Evolutionary conservation across 768 basidiomycete genomes (phyloP), one percentile per base, ranked within the genome.

Genomic region (Serendipita sp.): DNA sequence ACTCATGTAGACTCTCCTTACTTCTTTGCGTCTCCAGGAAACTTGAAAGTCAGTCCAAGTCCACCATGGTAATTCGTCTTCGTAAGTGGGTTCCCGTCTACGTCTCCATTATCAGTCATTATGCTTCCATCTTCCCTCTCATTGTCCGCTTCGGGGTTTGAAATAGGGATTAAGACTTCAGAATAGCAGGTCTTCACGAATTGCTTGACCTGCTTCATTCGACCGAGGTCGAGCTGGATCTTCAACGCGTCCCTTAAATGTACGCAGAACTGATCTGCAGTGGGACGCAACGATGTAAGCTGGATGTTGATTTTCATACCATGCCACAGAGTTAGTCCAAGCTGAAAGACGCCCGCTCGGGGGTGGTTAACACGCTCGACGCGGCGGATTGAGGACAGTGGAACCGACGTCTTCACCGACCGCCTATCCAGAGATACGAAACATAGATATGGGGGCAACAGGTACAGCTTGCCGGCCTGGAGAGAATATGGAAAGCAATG

Each of bases 181-280:
- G 94, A 96, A 74, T 95, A 97, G 72, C 93, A 89, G 1, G 92
- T 90, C 75, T 89, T 88, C 35, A 89, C 83, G 72, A 98, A 97
- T 11, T 80, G 79, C 74, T 94, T 96, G 66, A 97, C 88, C 11
- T 78, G 76, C 74, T 96, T 96, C 93, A 99, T 99, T 71, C 86
- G 85, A 2, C 94, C 89, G 15, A 86, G 83, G 70, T 93, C 88
- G 11, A 97, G 80, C 69, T 96, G 89, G 3, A 85, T 78, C 75
- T 93, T 96, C 68, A 99, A 81, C 2, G 89, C 86, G 69, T 94
- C 88, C 5, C 93, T 85, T 0, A 99, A 81, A 3, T 92, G 78
- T 1, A 86, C 81, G 71, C 94, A 96, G 78, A 98, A 99, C 37
- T 86, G 80, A 69, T 96, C 93, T 16, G 94, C 95, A 0, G 92